Evolutionary conservation across 176 grass and related monocot genomes (phyloP).

Genomic region (Zea luxurians): DNA sequence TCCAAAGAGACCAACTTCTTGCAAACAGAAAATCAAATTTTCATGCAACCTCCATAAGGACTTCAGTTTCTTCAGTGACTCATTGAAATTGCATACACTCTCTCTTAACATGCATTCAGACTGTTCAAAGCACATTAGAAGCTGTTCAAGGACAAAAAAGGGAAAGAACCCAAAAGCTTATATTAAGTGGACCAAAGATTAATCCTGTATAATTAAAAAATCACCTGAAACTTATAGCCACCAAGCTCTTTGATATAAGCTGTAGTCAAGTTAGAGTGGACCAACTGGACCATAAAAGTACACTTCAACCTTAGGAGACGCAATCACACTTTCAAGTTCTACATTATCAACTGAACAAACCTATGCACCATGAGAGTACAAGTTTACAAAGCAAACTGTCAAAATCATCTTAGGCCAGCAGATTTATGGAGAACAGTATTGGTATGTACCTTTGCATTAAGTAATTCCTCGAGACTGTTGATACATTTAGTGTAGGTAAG

Average conservation of each 20-base stretch:
- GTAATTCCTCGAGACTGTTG: slow-evolving; percentile 88
- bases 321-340: slow-evolving; percentile 77
- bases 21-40: slow-evolving; percentile 79
- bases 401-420: slow-evolving; percentile 14
- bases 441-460: slow-evolving; percentile 77
- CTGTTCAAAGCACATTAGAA: slow-evolving; percentile 43
- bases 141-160: slow-evolving; percentile 18
- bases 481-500: slow-evolving; percentile 87
- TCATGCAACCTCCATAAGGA: slow-evolving; percentile 67
- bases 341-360: slow-evolving; percentile 73
- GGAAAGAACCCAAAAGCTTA: slow-evolving; percentile 29
- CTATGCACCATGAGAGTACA: slow-evolving; percentile 50
- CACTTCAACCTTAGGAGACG: slow-evolving; percentile 74
- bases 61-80: slow-evolving; percentile 72
- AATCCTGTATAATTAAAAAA: slow-evolving; percentile 24
- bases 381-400: slow-evolving; percentile 24
- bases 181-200: slow-evolving; percentile 16
- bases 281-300: slow-evolving; percentile 62
- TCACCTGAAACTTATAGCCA: slow-evolving; percentile 62
- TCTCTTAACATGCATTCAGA: slow-evolving; percentile 57
- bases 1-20: slow-evolving; percentile 85
- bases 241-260: slow-evolving; percentile 61
- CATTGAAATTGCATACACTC: slow-evolving; percentile 57
- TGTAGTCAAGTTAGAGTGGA: slow-evolving; percentile 39
- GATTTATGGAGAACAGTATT: slow-evolving; percentile 17